These are phyloP conservation scores for sweet orange (Citrus sinensis) DNA, from an alignment of 345 rosid species.

Conservation along the genomic window DNA sequence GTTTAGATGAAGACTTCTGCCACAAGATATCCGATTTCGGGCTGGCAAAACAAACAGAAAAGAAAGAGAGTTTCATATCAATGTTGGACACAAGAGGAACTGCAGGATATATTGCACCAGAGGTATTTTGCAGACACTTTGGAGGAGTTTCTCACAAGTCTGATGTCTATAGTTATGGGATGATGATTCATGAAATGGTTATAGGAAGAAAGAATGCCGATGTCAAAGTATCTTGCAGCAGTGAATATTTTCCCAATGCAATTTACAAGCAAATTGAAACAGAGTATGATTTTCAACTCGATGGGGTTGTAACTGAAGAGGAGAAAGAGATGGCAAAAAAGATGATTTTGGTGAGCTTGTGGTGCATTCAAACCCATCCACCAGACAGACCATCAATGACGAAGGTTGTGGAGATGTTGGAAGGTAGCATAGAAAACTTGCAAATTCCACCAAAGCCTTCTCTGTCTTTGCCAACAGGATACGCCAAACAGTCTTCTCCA, in stretches of 20 bases:
- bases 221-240: conserved; percentile 6
- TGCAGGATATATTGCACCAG: conserved; percentile 43
- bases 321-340: conserved; percentile 18
- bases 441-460: conserved; percentile 15
- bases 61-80: conserved; percentile 33
- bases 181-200: conserved; percentile 42
- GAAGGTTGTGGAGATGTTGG: conserved; percentile 35
- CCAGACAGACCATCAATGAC: conserved; percentile 41
- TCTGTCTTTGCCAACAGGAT: neutral
- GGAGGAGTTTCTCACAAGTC: conserved; percentile 42
- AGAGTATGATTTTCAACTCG: neutral
- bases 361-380: conserved; percentile 51
- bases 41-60: conserved; percentile 39
- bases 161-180: conserved; percentile 50
- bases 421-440: neutral
- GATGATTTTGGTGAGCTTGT: conserved; percentile 35
- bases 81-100: conserved; percentile 40
- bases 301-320: neutral
- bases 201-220: conserved; percentile 22
- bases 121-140: conserved; percentile 29
- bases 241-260: conserved; percentile 37
- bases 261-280: conserved; percentile 31
- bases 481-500: neutral
- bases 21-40: conserved; percentile 54
- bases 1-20: conserved; percentile 29